A percentile compares a stretch with the other conserved stretches of the same genome.
Conservation (phyloP, 345 rosid genomes). For the Physaria fendleri region DNA sequence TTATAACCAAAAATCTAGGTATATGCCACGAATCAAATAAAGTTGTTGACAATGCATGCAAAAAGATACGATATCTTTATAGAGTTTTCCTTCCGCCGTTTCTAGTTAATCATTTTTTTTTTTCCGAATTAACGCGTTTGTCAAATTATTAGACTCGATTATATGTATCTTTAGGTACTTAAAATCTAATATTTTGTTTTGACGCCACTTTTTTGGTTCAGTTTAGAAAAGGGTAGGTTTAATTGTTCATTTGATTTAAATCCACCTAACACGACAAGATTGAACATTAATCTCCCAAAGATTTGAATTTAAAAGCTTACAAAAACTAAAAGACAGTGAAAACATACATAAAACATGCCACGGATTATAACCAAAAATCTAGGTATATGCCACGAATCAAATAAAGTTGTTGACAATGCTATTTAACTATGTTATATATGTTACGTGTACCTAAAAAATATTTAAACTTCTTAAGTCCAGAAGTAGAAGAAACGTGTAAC, state of each 20-base stretch:
- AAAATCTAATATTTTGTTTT: background rate
- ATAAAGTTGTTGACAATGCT: background rate
- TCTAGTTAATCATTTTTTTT: background rate
- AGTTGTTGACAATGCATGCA: too few species aligned
- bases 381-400: background rate
- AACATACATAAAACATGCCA: conserved; percentile 7
- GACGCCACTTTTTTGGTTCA: background rate
- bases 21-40: too few species aligned
- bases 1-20: too few species aligned
- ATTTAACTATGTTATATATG: conserved; percentile 8
- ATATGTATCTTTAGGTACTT: background rate
- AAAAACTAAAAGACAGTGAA: background rate
- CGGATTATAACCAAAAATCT: conserved; percentile 1
- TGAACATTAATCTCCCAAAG: background rate
- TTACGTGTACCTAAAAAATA: conserved; percentile 9
- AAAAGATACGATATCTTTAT: conserved; percentile 5
- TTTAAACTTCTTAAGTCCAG: background rate
- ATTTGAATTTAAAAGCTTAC: background rate
- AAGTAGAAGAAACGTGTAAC: conserved; percentile 15
- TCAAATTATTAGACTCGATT: background rate
- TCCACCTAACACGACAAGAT: background rate
- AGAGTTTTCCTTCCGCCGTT: conserved; percentile 7
- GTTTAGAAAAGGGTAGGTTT: background rate
- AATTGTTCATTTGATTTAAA: background rate
- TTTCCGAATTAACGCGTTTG: background rate